Base-by-base conservation (phyloP, 1,284 basidiomycete genomes). In the Calocybe gambosa region DNA sequence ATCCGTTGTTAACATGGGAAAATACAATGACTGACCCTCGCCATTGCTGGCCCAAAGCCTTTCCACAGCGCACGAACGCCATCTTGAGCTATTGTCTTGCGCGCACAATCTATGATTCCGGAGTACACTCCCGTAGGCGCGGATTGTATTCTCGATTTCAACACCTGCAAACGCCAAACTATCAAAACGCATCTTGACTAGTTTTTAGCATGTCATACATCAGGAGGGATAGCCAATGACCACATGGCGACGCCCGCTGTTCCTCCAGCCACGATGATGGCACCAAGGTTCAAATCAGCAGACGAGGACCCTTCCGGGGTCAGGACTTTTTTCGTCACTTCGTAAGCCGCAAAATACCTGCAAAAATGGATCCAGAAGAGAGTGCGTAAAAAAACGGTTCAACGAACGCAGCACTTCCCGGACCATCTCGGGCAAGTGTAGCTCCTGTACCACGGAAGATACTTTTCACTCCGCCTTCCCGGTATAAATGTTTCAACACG, bases 191-290 rank as follows among this genome's bases (percentile, higher is more conserved):
- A 18, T 12, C 19, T 36, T 13, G 37, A 8, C n/a, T n/a, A n/a
- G n/a, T n/a, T n/a, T n/a, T 36, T 25, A 21, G 19, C 33, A 39
- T 23, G 2, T 71, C 88, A 54, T 59, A 92, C 93, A 68, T 97
- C 93, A 39, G 93, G 93, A 43, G 93, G 93, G 56, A 97, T 95
- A 25, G 89, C 93, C 55, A 96, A 75, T 26, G 89, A 76, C 94
- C 94, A 97, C 96, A 99, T 99, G 38, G 93, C 93, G 28, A 99
- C 83, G 60, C 96, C 96, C 6, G 96, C 96, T 45, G 82, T 84
- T 52, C 94, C 95, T 60, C 96, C 96, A 37, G 96, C 93, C 44
- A 94, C 60, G 58, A 98, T 87, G 59, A 99, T 82, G 23, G 90
- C 88, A 38, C 87, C 75, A 31, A 99, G 75, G 61, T 94, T 91